phyloP scores from a whole-genome alignment of 169 alveolate species.

The Cryptosporidium sp. region DNA sequence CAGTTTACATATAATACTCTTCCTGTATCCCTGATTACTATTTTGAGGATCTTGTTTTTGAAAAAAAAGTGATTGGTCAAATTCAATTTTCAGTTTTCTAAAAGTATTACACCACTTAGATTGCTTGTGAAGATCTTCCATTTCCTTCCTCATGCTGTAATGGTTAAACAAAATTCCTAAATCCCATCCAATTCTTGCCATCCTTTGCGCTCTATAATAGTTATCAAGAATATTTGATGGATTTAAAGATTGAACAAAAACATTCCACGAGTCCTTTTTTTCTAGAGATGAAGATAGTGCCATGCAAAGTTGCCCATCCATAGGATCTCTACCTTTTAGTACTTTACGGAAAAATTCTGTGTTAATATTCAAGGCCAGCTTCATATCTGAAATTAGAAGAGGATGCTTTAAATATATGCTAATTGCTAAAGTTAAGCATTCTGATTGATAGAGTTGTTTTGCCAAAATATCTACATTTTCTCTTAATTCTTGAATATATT shows the following conservation, averaged over 20 bases:
- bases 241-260: constrained; percentile 60
- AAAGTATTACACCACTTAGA: constrained; percentile 69
- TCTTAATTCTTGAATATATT: constrained; percentile 2
- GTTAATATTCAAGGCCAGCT: constrained; percentile 11
- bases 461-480: not conserved
- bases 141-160: constrained; percentile 72
- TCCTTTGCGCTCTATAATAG: constrained; percentile 66
- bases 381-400: constrained; percentile 3
- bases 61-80: constrained; percentile 69
- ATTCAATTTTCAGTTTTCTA: constrained; percentile 13
- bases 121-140: constrained; percentile 68
- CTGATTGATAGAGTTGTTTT: constrained; percentile 45
- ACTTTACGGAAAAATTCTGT: constrained; percentile 63
- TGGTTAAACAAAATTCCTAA: constrained; percentile 66
- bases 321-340: constrained; percentile 70
- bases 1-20: constrained; percentile 27
- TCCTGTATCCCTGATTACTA: constrained; percentile 12
- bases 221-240: constrained; percentile 73
- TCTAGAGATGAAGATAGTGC: constrained; percentile 59
- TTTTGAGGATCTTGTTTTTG: constrained; percentile 67
- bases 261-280: constrained; percentile 65
- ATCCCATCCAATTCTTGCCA: constrained; percentile 77
- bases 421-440: constrained; percentile 62
- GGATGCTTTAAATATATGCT: constrained; percentile 53
- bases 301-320: constrained; percentile 73